Evolutionary conservation across 495 filamentous ascomycete species (phyloP), one percentile per base, ranked within the genome.

Genomic region (Lophiostoma macrostomum): DNA sequence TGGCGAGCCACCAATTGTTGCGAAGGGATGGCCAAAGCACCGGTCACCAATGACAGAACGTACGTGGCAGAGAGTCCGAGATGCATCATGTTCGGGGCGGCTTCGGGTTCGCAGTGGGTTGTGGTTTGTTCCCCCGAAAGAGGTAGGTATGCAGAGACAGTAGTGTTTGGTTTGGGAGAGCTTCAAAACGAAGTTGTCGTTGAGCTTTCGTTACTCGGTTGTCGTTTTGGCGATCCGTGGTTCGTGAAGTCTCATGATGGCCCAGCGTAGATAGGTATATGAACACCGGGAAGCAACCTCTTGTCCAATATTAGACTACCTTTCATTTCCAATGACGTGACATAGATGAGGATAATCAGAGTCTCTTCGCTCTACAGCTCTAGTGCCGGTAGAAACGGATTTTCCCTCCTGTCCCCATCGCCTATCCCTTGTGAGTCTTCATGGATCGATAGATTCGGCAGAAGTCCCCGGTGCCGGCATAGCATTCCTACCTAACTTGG

Each of bases 11-110:
- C 24, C 23, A 51, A 36, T 1, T 51, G 34, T 51, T 51, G 34
- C 47, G 47, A 51, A 40, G 47, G 47, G 36, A 51, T 36, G 47
- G 47, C 47, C 47, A 41, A 51, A 51, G 47, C 25, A 51, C 47
- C 47, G 24, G 35, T 27, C 47, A 51, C 47, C 47, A 51, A 19
- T 22, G 47, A 34, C 47, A 51, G 36, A 40, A 36, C 36, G 36
- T 41, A 51, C 25, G 47, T 20, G 47, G 41, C 22, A 31, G 47
- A 51, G 41, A 51, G 31, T 51, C 20, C 5, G 47, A 51, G 47
- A 41, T 51, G 35, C 23, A 51, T 29, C 47, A 31, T 50, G 22
- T 51, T 51, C 27, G 43, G 43, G 4, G 43, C 28, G 43, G 27
- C 14, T 22, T 46, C 3, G 32, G 2, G 28, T 46, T 46, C 29